Evolutionary conservation across 2,329 filamentous ascomycete species (phyloP), one percentile per base, ranked within the genome.

Genomic region (Sphaerulina populicola): DNA sequence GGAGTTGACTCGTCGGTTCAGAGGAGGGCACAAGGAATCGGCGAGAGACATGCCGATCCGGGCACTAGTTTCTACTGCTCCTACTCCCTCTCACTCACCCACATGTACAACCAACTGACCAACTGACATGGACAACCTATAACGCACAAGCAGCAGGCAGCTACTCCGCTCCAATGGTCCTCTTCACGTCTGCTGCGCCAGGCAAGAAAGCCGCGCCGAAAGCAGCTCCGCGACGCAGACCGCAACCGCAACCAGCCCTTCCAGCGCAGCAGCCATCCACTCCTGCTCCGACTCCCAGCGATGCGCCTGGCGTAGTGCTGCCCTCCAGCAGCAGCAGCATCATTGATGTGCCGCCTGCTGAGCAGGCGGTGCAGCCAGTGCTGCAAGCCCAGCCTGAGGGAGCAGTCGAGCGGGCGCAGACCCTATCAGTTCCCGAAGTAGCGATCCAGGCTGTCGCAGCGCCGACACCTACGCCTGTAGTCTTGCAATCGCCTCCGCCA

Each of bases 111-210:
- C 47, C 47, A 27, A 27, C 6, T 6, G 23, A 27, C 23, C 23
- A 27, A 42, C 33, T 27, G 14, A 11, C 48, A 51, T 40, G 42
- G 39, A 21, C 23, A 33, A 21, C 38, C 35, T 12, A 47, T 47
- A 47, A 40, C 36, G 15, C 27, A 21, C 31, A 31, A 40, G 50
- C 54, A 56, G 54, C 47, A 41, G 40, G 36, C 53, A 49, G 44
- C 48, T 56, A 51, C 49, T 39, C 36, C 45, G 12, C 40, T 35
- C 35, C 49, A 68, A 72, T 75, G 41, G 56, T 61, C 15, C 71
- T 78, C 40, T 77, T 76, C 54, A 77, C 74, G 60, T 79, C 77
- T 49, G 75, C 72, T 38, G 76, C 78, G 56, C 69, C 71, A 14
- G 70, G 70, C 62, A 75, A 72, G 59, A 73, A 72, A 60, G 70